A percentile compares a stretch with the other conserved stretches of the same genome.
These are phyloP conservation scores for Closterium sp. DNA, from an alignment of 139 green algal species.

Conservation along the genomic window DNA sequence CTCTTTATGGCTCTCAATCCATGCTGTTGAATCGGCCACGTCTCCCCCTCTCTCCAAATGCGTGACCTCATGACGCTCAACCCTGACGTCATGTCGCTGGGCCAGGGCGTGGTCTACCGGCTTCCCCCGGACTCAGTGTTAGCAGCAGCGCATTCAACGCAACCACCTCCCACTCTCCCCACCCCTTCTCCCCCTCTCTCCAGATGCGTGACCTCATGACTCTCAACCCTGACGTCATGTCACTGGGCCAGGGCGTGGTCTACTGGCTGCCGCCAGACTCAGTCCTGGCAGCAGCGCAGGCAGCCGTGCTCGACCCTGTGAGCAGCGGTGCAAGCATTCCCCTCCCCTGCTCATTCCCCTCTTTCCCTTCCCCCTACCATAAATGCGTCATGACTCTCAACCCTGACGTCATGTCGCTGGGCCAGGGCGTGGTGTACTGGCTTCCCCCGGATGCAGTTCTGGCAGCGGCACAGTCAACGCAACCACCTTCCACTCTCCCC, in stretches of 20 bases:
- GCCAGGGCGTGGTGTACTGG: constrained; percentile 84
- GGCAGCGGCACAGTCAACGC: constrained; percentile 44
- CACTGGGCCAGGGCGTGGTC: constrained; percentile 79
- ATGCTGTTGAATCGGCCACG: too few relatives aligned
- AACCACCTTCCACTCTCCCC: not conserved
- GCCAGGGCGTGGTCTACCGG: constrained; percentile 85
- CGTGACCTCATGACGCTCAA: not conserved
- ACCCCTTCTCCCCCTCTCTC: too few relatives aligned
- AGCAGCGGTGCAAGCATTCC: constrained; percentile 46
- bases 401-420: too few relatives aligned
- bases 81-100: not conserved
- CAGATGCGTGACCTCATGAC: too few relatives aligned
- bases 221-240: too few relatives aligned
- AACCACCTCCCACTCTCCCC: too few relatives aligned
- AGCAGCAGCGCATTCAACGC: too few relatives aligned
- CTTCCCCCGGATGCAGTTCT: constrained; percentile 65
- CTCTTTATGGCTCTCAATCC: too few relatives aligned
- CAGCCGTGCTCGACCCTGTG: constrained; percentile 22
- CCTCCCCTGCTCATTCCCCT: too few relatives aligned
- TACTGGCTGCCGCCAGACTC: constrained; percentile 71
- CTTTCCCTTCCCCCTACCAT: too few relatives aligned
- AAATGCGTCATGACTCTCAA: too few relatives aligned
- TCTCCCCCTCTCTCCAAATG: not conserved
- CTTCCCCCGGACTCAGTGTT: constrained; percentile 66
- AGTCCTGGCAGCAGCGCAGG: constrained; percentile 60